Base-by-base conservation (phyloP, 2,329 filamentous ascomycete species). In the Arthrobotrys sphaeroides region DNA sequence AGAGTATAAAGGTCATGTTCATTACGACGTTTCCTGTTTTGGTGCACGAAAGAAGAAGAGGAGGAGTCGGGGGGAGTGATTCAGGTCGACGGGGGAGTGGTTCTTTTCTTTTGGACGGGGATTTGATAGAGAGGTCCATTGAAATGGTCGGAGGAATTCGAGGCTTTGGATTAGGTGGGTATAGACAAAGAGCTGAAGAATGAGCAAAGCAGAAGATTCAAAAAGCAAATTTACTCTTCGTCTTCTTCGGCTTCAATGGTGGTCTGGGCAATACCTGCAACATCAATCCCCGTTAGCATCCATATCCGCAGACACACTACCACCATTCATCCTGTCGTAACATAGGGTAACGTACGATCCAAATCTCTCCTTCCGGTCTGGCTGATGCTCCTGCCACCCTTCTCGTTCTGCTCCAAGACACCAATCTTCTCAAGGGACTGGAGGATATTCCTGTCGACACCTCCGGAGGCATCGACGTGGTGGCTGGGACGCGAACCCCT, bases 401-500 rank as follows among this genome's bases (percentile, higher is more conserved):
- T 97, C 81, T 98, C 94, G 82, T 97, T 94, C 83, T 91, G 88
- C 91, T 99, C 95, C 78, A 99, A 87, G 81, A 99, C 94, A 85
- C 94, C 94, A 82, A 99, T 97, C 91, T 98, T 97, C 91, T 97
- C 95, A 75, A 99, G 91, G 78, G 94, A 88, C 89, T 99, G 95
- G 85, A 97, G 87, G 84, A 96, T 88, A 89, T 97, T 97, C 86
- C 95, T 93, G 89, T 99, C 95, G 81, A 99, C 94, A 83, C 90
- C 90, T 84, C 94, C 94, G 81, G 90, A 94, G 85, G 94, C 95
- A 84, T 97, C 91, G 82, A 97, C 92, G 89, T 99, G 95, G 87
- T 96, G 90, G 79, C 90, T 92, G 84, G 95, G 95, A 81, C 91
- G 89, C 81, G 89, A 89, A 82, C 95, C 95, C 82, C 95, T 93